Base-by-base conservation (phyloP, 345 rosid genomes). In the Eucalyptus rudis region DNA sequence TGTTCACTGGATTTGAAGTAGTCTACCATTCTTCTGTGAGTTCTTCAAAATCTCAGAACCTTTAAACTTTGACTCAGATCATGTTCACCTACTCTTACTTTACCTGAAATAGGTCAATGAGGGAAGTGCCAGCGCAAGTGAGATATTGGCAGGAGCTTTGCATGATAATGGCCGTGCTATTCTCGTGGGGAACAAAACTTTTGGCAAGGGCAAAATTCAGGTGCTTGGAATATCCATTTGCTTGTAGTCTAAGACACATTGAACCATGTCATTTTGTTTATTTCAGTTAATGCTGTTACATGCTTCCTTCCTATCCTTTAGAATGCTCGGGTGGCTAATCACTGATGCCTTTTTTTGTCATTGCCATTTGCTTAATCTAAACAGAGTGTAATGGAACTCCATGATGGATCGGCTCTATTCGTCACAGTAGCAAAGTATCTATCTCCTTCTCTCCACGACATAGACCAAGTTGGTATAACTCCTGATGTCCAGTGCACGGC, bases 81-180 rank as follows among this genome's bases (percentile, higher is more conserved):
- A 47, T 31, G 54, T 86, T 36, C 40, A 17, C 15, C 64, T 11
- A n/a, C 40, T 86, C 40, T 44, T 47, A 44, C 54, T 86, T 49
- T 83, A 49, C 86, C 86, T 68, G 54, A 90, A 89, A 92, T 88
- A 97, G 99, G 98, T 97, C 86, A 95, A 97, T 81, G 98, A 95
- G 89, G 96, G 98, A 91, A 97, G 99, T 92, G 99, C 98, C 29
- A 97, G 99, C 89, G 99, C 99, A 50, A 97, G 99, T 88, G 99
- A 97, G 93, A 96, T 97, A 89, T 89, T 97, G 93, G 99, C 99
- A 27, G 95, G 98, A 84, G 99, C 99, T 13, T 89, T 97, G 66
- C 98, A 95, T 40, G 99, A 97, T 58, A 96, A 96, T 85, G 99
- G 99, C 49, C 96, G 99, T 71, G 99, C 98, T 59, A 94, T 95